Percentiles rank a stretch among this genome's conserved stretches.
Conservation (phyloP, 2,329 filamentous ascomycete species). For the Epichloe bromicola region DNA sequence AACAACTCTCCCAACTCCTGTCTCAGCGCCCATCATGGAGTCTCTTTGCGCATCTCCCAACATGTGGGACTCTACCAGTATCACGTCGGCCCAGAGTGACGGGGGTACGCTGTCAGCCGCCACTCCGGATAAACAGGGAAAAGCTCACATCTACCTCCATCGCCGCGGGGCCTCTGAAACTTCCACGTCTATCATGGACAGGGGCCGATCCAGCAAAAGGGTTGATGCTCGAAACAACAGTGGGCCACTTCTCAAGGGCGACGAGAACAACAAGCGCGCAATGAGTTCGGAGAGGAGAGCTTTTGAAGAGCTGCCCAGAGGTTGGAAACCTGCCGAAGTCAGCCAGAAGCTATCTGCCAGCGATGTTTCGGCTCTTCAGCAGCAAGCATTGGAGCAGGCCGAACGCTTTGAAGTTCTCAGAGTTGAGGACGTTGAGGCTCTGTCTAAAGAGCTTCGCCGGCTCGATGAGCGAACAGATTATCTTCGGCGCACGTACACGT, state of each 20-base stretch:
- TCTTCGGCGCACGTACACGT: conserved; percentile 62
- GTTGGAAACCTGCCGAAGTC: conserved; percentile 42
- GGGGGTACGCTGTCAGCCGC: conserved; percentile 5
- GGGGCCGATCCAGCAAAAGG: conserved; percentile 46
- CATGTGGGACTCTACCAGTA: conserved; percentile 25
- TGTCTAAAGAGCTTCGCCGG: conserved; percentile 61
- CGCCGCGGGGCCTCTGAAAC: conserved; percentile 43
- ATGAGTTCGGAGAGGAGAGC: conserved; percentile 40
- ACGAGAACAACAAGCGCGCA: conserved; percentile 28
- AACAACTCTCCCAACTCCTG: conserved; percentile 33
- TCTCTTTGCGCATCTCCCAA: conserved; percentile 27
- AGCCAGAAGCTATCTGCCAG: conserved; percentile 29
- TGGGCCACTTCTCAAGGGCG: conserved; percentile 23
- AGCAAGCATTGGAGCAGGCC: conserved; percentile 49
- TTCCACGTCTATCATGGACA: conserved; percentile 42
- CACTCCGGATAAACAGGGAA: conserved; percentile 7
- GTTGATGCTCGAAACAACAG: conserved; percentile 28
- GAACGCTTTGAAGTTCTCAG: conserved; percentile 52
- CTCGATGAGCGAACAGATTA: conserved; percentile 72
- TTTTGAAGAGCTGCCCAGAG: conserved; percentile 48
- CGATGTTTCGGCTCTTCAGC: conserved; percentile 40
- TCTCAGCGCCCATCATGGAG: conserved; percentile 34
- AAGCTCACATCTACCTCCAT: conserved; percentile 21
- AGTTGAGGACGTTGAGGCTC: conserved; percentile 47
- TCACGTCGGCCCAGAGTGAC: conserved; percentile 1